Base-by-base conservation (phyloP, 306 rosid species). In the Prunus fruticosa region DNA sequence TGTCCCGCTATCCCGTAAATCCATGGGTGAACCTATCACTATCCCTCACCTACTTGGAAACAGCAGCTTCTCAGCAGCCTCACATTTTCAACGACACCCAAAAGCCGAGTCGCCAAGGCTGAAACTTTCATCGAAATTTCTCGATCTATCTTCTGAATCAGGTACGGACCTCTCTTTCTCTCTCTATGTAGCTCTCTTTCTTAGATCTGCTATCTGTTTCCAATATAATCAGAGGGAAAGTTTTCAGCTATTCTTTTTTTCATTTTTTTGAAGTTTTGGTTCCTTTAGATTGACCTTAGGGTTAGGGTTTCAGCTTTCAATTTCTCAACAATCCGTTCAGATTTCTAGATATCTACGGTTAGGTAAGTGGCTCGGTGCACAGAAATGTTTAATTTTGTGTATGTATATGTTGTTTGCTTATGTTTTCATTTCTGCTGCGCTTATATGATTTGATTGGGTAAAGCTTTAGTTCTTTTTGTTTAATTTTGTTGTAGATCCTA, bases 1-100 rank as follows among this genome's bases (percentile, higher is more conserved):
- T 70, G 83, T 63, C 74, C 0, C 2, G 3, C 3, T 23, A 3
- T 62, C 28, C 15, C 58, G 30, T 63, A 19, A 11, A 65, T 5
- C 16, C 16, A 0, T 2, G 0, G 61, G 86, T 69, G 45, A 78
- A 3, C 51, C 5, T 78, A 82, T 64, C 83, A 56, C 23, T 9
- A 0, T 30, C 54, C 46, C 41, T 47, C 64, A 22, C 53, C 79
- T 1, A 64, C 76, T 74, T 22, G 32, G 15, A 61, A 28, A 19
- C 15, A 34, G 41, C 20, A 20, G 28, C 22, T 30, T 75, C 46
- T 34, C 65, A 51, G 25, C 71, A 45, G 61, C 83, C 80, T 61
- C 43, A 76, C 72, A 30, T 11, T 75, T 85, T 76, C 86, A 56
- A 82, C 84, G 77, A 25, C 19, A 32, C n/a, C 12, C 34, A 3